Evolutionary conservation across 129 eudicot genomes (phyloP).

Genomic region (Logfia minima): DNA sequence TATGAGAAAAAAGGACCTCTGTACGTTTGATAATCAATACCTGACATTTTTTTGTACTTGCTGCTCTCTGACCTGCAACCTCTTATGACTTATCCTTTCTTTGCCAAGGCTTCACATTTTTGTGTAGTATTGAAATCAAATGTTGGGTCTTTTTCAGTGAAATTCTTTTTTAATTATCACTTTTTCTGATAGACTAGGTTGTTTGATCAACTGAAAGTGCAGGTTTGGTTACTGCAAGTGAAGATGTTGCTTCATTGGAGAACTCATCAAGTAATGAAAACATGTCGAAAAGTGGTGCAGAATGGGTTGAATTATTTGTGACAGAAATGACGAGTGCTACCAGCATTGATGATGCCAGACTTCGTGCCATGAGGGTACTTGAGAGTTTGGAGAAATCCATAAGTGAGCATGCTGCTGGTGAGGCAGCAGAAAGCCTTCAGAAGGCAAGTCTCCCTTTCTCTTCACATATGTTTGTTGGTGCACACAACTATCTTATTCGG

Average conservation of each 20-base stretch:
- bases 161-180: not conserved
- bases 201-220: not conserved
- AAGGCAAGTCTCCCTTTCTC: conserved; percentile 41
- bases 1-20: not conserved
- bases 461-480: not conserved
- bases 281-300: conserved; percentile 56
- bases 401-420: conserved; percentile 43
- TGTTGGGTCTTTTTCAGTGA: no score
- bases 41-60: no score
- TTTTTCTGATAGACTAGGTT: conserved; percentile 5
- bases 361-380: conserved; percentile 72
- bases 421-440: conserved; percentile 54
- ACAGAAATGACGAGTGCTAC: conserved; percentile 79
- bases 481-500: conserved; percentile 8
- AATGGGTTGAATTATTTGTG: conserved; percentile 89
- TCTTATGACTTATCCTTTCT: not conserved
- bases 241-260: conserved; percentile 32
- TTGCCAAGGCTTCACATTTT: no score
- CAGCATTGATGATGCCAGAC: conserved; percentile 83
- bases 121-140: no score
- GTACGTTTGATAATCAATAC: not conserved
- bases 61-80: not conserved
- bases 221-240: conserved; percentile 42
- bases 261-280: conserved; percentile 41
- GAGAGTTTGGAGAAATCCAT: conserved; percentile 79